Percentiles rank a stretch among this genome's conserved stretches.
phyloP scores from a whole-genome alignment of 2,329 filamentous ascomycete genomes.

The Fusarium sp. region DNA sequence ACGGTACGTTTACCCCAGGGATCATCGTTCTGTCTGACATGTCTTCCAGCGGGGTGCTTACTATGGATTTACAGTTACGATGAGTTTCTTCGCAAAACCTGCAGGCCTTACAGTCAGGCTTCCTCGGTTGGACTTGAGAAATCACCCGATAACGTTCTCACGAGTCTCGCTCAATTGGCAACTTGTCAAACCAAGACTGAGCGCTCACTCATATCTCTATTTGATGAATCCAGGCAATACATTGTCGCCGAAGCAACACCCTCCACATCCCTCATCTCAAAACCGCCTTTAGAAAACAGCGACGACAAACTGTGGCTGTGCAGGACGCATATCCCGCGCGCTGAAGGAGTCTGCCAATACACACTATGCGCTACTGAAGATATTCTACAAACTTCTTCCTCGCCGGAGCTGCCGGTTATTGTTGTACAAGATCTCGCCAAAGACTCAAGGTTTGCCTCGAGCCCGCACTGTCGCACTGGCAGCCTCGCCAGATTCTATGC shows the following conservation, averaged over 20 bases:
- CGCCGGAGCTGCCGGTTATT: background rate
- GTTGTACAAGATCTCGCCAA: background rate
- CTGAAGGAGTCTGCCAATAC: background rate
- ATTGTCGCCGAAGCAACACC: slow-evolving; percentile 1
- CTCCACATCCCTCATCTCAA: background rate
- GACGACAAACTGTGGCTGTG: background rate
- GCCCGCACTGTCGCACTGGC: background rate
- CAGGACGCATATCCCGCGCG: background rate
- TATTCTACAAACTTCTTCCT: background rate
- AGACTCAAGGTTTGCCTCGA: background rate
- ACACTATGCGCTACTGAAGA: background rate
- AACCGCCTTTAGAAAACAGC: background rate
- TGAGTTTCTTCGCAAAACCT: background rate
- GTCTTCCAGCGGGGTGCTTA: background rate
- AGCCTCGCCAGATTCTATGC: background rate
- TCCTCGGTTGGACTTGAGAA: background rate
- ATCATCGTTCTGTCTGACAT: too few species aligned
- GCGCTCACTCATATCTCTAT: slow-evolving; percentile 6
- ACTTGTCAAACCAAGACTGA: background rate
- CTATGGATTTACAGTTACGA: background rate
- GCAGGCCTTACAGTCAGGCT: background rate
- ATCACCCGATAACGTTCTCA: background rate
- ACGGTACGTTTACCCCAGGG: background rate
- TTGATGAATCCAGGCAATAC: background rate
- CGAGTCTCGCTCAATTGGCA: background rate